Percentiles rank a stretch among this genome's conserved stretches.
Evolutionary conservation across 1,284 basidiomycete genomes (phyloP).

Genomic region (Exobasidium rhododendri): DNA sequence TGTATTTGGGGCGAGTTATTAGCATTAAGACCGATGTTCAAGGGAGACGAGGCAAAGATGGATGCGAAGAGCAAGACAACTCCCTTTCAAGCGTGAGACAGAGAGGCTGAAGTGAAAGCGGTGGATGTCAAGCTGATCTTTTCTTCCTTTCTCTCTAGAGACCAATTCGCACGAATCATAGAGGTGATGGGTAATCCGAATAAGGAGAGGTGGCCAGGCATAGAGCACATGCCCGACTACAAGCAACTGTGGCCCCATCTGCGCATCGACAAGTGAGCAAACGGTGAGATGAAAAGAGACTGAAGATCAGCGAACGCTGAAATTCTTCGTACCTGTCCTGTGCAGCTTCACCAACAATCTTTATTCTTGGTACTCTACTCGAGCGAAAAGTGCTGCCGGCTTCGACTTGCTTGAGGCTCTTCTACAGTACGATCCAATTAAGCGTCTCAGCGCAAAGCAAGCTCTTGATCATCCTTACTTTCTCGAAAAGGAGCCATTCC

Average conservation of each 20-base stretch:
- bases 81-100: slow-evolving; percentile 45
- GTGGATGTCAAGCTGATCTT: neutral
- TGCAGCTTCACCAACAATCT: slow-evolving; percentile 61
- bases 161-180: slow-evolving; percentile 90
- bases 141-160: slow-evolving; percentile 60
- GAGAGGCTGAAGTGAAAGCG: slow-evolving; percentile 12
- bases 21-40: slow-evolving; percentile 92
- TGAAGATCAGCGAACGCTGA: neutral
- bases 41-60: slow-evolving; percentile 96
- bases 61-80: slow-evolving; percentile 59
- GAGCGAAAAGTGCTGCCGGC: slow-evolving; percentile 58
- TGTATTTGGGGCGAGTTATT: slow-evolving; percentile 95
- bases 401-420: slow-evolving; percentile 44
- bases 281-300: slow-evolving; percentile 6
- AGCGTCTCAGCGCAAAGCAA: slow-evolving; percentile 75
- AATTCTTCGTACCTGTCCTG: neutral
- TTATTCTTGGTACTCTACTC: slow-evolving; percentile 71
- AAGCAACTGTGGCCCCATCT: slow-evolving; percentile 61
- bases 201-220: slow-evolving; percentile 81
- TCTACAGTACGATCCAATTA: slow-evolving; percentile 76
- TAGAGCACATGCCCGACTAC: slow-evolving; percentile 78
- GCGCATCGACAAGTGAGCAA: slow-evolving; percentile 23
- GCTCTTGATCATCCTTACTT: slow-evolving; percentile 71
- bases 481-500: slow-evolving; percentile 42
- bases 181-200: slow-evolving; percentile 84